These are phyloP conservation scores for Passiflora organensis DNA, from an alignment of 345 rosid species.

Conservation along the genomic window DNA sequence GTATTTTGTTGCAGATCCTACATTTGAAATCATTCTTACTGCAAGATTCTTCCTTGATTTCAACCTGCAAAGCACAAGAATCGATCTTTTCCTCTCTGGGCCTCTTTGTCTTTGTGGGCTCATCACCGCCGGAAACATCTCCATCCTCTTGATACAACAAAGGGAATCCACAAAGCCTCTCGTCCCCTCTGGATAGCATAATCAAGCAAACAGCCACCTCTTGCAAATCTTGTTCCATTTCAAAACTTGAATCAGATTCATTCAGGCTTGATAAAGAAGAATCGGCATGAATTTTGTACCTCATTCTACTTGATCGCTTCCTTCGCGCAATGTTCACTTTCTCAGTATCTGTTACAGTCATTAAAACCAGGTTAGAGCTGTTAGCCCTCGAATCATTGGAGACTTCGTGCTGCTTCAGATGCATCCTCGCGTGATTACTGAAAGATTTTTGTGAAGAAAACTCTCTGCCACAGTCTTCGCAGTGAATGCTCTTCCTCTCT, in stretches of 20 bases:
- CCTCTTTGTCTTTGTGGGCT: slow-evolving; percentile 18
- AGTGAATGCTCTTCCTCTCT: slow-evolving; percentile 32
- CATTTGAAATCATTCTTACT: slow-evolving; percentile 29
- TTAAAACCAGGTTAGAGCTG: slow-evolving; percentile 14
- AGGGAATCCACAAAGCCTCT: slow-evolving; percentile 17
- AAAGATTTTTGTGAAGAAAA: slow-evolving; percentile 33
- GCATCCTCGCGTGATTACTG: slow-evolving; percentile 30
- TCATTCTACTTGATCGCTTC: slow-evolving; percentile 45
- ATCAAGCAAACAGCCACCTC: slow-evolving; percentile 53
- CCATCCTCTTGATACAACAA: slow-evolving; percentile 6
- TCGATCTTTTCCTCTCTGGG: slow-evolving; percentile 12
- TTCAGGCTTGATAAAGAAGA: slow-evolving; percentile 41
- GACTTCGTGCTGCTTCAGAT: slow-evolving; percentile 14
- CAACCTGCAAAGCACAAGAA: slow-evolving; percentile 21
- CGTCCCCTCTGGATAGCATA: slow-evolving; percentile 42
- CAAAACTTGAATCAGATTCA: slow-evolving; percentile 32
- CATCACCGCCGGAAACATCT: slow-evolving; percentile 11
- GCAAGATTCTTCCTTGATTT: slow-evolving; percentile 6
- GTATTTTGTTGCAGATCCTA: slow-evolving; percentile 45
- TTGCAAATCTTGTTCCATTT: slow-evolving; percentile 35
- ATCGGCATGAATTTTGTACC: slow-evolving; percentile 38
- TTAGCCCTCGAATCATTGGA: slow-evolving; percentile 13
- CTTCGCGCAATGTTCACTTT: slow-evolving; percentile 23
- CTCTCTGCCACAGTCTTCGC: slow-evolving; percentile 47
- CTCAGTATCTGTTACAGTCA: slow-evolving; percentile 19